Percentiles rank a stretch among this genome's conserved stretches.
phyloP scores from a whole-genome alignment of 768 basidiomycete genomes.

The Daedaleopsis sinensis region DNA sequence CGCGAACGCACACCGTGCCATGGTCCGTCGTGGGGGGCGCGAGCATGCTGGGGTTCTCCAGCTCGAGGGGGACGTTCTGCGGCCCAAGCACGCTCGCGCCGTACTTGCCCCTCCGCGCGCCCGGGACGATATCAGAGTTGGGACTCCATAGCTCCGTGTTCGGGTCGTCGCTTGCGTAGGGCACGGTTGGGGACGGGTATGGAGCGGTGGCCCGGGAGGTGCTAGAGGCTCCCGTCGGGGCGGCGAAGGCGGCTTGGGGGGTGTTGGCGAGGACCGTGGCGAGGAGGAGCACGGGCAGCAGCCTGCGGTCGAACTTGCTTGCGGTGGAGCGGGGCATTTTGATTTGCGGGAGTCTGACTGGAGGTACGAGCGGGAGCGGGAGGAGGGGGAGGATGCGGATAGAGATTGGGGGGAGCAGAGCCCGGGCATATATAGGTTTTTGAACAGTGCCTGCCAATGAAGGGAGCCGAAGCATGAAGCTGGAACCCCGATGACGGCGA shows the following conservation, averaged over 20 bases:
- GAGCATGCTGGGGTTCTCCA: slow-evolving; percentile 36
- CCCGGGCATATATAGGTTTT: too few species aligned
- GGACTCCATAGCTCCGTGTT: slow-evolving; percentile 21
- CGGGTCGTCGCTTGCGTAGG: slow-evolving; percentile 27
- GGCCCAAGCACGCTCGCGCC: slow-evolving; percentile 35
- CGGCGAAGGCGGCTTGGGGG: background rate
- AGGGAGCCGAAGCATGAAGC: too few species aligned
- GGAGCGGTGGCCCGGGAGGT: slow-evolving; percentile 34
- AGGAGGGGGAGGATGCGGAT: background rate
- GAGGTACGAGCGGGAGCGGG: background rate
- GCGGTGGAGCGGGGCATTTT: slow-evolving; percentile 3
- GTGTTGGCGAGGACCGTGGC: background rate
- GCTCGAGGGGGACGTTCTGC: slow-evolving; percentile 35
- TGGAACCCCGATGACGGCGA: too few species aligned
- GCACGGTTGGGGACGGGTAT: slow-evolving; percentile 26
- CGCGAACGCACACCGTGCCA: slow-evolving; percentile 30
- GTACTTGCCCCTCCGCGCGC: slow-evolving; percentile 37
- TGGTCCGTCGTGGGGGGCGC: slow-evolving; percentile 38
- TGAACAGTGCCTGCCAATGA: too few species aligned
- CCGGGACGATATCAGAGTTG: slow-evolving; percentile 28
- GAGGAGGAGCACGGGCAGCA: slow-evolving; percentile 6
- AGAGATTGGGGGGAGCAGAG: background rate
- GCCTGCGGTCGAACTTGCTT: background rate
- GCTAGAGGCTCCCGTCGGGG: slow-evolving; percentile 7
- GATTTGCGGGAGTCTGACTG: background rate